Base-by-base conservation (phyloP, 257 asterid species). In the Misopates orontium region DNA sequence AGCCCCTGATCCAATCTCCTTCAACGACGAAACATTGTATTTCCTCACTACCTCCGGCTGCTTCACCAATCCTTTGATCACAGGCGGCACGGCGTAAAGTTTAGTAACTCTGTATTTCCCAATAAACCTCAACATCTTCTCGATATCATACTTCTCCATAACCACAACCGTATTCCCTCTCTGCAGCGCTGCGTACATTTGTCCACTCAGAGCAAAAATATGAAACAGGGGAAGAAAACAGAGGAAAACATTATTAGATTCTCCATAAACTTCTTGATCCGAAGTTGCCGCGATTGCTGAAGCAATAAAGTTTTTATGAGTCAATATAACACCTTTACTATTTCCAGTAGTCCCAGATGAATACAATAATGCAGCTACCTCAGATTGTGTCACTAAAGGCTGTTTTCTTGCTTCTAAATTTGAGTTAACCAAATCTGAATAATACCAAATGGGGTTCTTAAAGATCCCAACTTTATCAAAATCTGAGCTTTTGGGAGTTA, bases 1-100 rank as follows among this genome's bases (percentile, higher is more conserved):
- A 56, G 82, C 88, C 24, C 80, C 84, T 0, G 77, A 70, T 60
- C 49, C 60, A 18, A 83, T 63, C 74, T 78, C 84, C 65, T 60
- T 73, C 62, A 78, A 8, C 13, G 79, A 70, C 4, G 79, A 70
- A 48, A 75, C 62, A 10, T 77, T 62, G 10, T 60, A 69, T 52
- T 31, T 67, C 61, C 56, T 60, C 78, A 73, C 79, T 28, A 36
- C 18, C 54, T 66, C 73, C 28, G 41, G 21, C 50, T 78, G 68
- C 79, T 68, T 75, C 40, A 28, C 50, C 66, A 80, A 42, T 28
- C 48, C 68, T 25, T 73, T 10, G 22, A 71, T 42, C 5, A 77
- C 77, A 1, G 77, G 82, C 0, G 88, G 83, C 61, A 60, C 80
- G 1, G 25, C 75, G 15, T 11, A 78, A 25, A 83, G 16, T 25